Evolutionary conservation across 78 protist genomes (phyloP), one percentile per base, ranked within the genome.

Genomic region (Cyanophora paradoxa): DNA sequence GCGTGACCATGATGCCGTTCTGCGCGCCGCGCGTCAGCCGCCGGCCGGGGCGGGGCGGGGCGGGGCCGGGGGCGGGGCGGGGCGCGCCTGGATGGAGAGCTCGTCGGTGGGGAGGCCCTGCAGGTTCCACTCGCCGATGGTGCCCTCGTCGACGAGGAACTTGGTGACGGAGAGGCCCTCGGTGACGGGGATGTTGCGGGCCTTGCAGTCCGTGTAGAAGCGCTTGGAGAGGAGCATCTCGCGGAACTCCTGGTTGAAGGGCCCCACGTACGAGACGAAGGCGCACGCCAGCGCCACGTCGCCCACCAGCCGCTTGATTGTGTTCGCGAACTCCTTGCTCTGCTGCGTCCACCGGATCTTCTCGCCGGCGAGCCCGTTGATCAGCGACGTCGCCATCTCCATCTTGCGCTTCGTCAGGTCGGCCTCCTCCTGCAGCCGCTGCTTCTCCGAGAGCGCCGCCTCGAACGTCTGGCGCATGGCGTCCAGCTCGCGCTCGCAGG

Each of bases 51-150:
- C n/a, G n/a, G n/a, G n/a, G n/a, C n/a, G n/a, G n/a, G n/a, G n/a
- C n/a, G n/a, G n/a, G n/a, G n/a, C n/a, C n/a, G n/a, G n/a, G n/a
- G n/a, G n/a, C n/a, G n/a, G n/a, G n/a, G n/a, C n/a, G n/a, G n/a
- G n/a, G n/a, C n/a, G n/a, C n/a, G n/a, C n/a, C n/a, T n/a, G 74
- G n/a, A 79, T 61, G 31, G 93, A 87, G 26, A 84, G 87, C 26
- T 88, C 93, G 72, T 93, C 97, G 33, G 84, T 80, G 30, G 97
- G 97, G 33, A 93, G 82, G 4, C 92, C 92, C 67, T 93, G 88
- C 13, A 84, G 40, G 22, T 59, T 78, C 97, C 97, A 93, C 67
- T 86, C 88, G 50, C 87, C 90, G 28, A 88, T 57, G 14, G 58
- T 56, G n/a, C 90, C 64, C 11, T 89, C 88, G 34, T 81, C 77